These are phyloP conservation scores for Thalassiosira livingstoniorum DNA, from an alignment of 352 stramenopile species.

Conservation along the genomic window DNA sequence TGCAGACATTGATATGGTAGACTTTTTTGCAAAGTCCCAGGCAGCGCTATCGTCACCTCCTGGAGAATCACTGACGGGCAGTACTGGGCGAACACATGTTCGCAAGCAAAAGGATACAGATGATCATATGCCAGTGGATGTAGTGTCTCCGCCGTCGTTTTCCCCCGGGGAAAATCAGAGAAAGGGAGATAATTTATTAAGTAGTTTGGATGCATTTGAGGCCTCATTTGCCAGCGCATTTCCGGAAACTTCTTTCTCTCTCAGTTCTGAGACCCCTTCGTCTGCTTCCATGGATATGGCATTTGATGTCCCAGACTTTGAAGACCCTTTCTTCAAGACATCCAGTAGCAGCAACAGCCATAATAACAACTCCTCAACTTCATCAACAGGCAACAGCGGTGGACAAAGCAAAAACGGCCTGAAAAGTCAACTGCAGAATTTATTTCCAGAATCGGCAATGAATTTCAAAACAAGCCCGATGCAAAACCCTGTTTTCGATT, in stretches of 20 bases:
- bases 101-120: constrained; percentile 37
- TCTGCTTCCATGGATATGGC: constrained; percentile 47
- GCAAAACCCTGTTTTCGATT: constrained; percentile 45
- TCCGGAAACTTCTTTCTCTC: constrained; percentile 61
- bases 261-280: constrained; percentile 30
- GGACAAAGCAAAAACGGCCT: background rate
- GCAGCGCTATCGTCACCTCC: background rate
- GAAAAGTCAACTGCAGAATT: constrained; percentile 44
- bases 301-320: constrained; percentile 60
- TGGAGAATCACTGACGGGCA: background rate
- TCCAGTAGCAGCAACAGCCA: background rate
- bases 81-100: background rate
- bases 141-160: constrained; percentile 17
- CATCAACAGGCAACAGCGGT: background rate
- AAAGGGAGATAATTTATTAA: constrained; percentile 28
- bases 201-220: constrained; percentile 68
- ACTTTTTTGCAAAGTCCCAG: constrained; percentile 54
- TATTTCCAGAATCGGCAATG: constrained; percentile 51
- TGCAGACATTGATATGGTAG: constrained; percentile 60
- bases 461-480: constrained; percentile 55
- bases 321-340: constrained; percentile 51
- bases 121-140: constrained; percentile 53
- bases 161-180: constrained; percentile 5
- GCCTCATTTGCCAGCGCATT: constrained; percentile 77
- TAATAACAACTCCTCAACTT: background rate